Evolutionary conservation across 441 rosid species (phyloP), one percentile per base, ranked within the genome.

Genomic region (Breynia disticha): DNA sequence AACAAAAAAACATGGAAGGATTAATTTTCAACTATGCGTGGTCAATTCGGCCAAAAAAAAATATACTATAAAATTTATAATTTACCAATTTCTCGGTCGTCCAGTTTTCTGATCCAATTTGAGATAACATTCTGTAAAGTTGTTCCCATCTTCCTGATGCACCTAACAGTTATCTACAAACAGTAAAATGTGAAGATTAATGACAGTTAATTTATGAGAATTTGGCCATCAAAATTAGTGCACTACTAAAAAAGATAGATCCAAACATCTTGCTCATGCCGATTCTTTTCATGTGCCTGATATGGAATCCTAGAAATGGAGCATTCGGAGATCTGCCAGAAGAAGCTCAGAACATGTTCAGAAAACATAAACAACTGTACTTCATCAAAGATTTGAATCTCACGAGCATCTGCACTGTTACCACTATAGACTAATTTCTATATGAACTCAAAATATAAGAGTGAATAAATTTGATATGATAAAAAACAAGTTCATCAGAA

Each of bases 261-360:
- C 28, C 82, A 59, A 79, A 88, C 97, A 77, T 86, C 83, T 62
- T 88, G 95, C 62, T 86, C 98, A 69, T 82, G 84, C 50, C 75
- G 82, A 67, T 87, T 88, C 72, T 63, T 82, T 67, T 82, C 95
- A 70, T 87, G 95, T 18, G 82, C 80, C 54, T 57, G 12, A 56
- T 58, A 76, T 35, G 91, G 96, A 72, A 87, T 82, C 64, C 72
- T 67, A 37, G 83, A 73, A 47, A 76, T 61, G 15, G 67, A 56
- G 47, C 76, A 81, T 48, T 81, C 84, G 2, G 71, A 57, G 66
- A 87, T 76, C 95, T 90, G 83, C 66, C 69, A 58, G 49, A 38
- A 54, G 8, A 19, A 51, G 19, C 44, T 46, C 16, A 37, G 11
- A 35, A 35, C 11, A 32, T 14, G 21, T 19, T 19, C 13, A 44